These are phyloP conservation scores for Otatea glauca DNA, from an alignment of 176 grass and related monocot species.

Conservation along the genomic window DNA sequence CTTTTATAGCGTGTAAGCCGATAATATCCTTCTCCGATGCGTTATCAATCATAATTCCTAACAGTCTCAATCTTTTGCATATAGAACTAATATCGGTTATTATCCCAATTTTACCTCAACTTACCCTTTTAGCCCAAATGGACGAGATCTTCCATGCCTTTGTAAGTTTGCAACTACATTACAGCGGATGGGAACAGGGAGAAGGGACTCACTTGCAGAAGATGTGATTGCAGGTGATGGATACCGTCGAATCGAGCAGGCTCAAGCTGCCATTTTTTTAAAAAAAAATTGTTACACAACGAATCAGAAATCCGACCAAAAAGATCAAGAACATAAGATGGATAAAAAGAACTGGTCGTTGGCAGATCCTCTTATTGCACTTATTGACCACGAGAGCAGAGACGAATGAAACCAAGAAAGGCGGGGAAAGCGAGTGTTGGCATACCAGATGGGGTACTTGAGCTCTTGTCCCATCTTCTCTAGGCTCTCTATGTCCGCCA, in stretches of 20 bases:
- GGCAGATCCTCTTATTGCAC: conserved; percentile 30
- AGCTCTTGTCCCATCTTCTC: conserved; percentile 92
- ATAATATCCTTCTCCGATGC: no score
- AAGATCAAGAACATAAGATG: not conserved
- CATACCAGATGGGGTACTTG: conserved; percentile 93
- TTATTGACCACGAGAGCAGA: not conserved
- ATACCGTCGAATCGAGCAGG: conserved; percentile 63
- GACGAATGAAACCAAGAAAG: not conserved
- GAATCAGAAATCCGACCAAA: not conserved
- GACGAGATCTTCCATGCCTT: not conserved
- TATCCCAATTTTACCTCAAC: no score
- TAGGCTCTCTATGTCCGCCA: conserved; percentile 69
- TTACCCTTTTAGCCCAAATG: no score
- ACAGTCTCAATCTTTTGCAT: no score
- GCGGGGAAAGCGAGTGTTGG: not conserved
- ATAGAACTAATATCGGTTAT: no score
- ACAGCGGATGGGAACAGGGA: not conserved
- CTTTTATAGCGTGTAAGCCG: no score
- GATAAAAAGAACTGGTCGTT: not conserved
- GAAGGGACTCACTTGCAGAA: conserved; percentile 78
- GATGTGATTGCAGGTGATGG: conserved; percentile 80
- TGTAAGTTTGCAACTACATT: not conserved
- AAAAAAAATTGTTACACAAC: not conserved
- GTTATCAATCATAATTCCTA: no score
- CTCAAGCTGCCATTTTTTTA: conserved; percentile 56